These are phyloP conservation scores for Penicillium mononematosum DNA, from an alignment of 495 filamentous ascomycete species.

Conservation along the genomic window DNA sequence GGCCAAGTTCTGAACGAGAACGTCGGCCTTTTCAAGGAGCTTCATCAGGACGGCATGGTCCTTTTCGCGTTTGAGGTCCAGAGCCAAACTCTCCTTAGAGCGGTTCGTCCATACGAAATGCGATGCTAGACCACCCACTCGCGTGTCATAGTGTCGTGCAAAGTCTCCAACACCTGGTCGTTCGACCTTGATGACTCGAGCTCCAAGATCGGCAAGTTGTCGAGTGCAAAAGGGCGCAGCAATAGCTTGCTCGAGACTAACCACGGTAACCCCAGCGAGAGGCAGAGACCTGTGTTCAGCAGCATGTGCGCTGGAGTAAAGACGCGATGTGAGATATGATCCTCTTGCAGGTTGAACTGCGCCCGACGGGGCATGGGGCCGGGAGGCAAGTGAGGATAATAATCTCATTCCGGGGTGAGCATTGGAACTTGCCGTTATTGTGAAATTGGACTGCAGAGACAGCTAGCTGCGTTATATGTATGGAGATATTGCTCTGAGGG, in stretches of 20 bases:
- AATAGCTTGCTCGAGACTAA: slow-evolving; percentile 55
- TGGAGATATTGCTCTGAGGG: neutral
- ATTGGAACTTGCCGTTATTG: neutral
- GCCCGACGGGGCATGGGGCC: neutral
- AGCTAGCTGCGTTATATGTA: neutral
- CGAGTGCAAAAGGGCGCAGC: slow-evolving; percentile 53
- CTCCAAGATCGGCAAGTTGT: slow-evolving; percentile 52
- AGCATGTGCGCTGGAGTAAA: slow-evolving; percentile 15
- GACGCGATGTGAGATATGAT: slow-evolving; percentile 1
- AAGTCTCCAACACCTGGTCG: slow-evolving; percentile 50
- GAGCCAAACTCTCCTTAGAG: slow-evolving; percentile 50
- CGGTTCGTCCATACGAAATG: slow-evolving; percentile 56
- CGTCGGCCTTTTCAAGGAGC: slow-evolving; percentile 46
- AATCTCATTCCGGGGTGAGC: neutral
- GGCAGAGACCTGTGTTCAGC: slow-evolving; percentile 27
- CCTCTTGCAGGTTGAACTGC: neutral
- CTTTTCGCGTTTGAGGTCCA: slow-evolving; percentile 45
- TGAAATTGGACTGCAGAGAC: neutral
- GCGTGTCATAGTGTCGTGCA: slow-evolving; percentile 48
- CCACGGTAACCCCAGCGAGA: slow-evolving; percentile 47
- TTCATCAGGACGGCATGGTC: slow-evolving; percentile 45
- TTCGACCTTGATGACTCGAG: slow-evolving; percentile 54
- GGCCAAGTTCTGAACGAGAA: slow-evolving; percentile 53
- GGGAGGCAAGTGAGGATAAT: neutral
- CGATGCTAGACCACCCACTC: slow-evolving; percentile 48